Conservation (phyloP, 371 early-diverging fungal genomes). For the Circinella minor region DNA sequence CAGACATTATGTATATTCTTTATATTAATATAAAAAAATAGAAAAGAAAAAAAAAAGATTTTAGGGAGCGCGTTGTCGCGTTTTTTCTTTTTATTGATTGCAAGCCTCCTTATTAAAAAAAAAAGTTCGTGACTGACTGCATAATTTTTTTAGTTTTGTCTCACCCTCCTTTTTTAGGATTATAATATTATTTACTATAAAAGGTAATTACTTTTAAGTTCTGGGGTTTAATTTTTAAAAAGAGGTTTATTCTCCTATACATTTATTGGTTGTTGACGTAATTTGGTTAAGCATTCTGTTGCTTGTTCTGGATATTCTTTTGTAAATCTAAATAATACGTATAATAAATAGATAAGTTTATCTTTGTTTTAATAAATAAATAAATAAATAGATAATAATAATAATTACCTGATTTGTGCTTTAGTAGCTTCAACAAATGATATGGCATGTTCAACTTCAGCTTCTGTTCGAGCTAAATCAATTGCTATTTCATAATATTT, state of each 20-base stretch:
- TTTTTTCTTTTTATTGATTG: too few relatives aligned
- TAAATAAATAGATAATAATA: neutral
- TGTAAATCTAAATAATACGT: slow-evolving; percentile 35
- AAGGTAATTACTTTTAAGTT: too few relatives aligned
- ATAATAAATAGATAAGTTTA: neutral
- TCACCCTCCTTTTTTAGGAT: too few relatives aligned
- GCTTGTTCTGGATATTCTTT: slow-evolving; percentile 53
- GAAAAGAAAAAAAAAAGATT: neutral
- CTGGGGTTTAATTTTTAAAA: too few relatives aligned
- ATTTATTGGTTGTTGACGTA: slow-evolving; percentile 6
- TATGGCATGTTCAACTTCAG: slow-evolving; percentile 88
- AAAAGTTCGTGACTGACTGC: slow-evolving; percentile 4
- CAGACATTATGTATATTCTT: slow-evolving; percentile 15
- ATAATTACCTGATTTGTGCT: slow-evolving; percentile 38
- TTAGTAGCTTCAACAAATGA: slow-evolving; percentile 73
- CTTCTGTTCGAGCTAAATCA: slow-evolving; percentile 86
- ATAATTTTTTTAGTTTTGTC: too few relatives aligned
- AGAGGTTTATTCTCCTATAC: neutral
- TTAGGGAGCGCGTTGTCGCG: neutral
- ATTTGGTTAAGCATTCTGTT: slow-evolving; percentile 32
- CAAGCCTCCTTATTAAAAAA: neutral
- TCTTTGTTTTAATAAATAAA: neutral
- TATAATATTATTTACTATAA: too few relatives aligned
- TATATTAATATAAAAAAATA: neutral
- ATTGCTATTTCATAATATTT: slow-evolving; percentile 84